Evolutionary conservation across 371 early-diverging fungal genomes (phyloP), one percentile per base, ranked within the genome.

Genomic region (Mortierella polycephala): DNA sequence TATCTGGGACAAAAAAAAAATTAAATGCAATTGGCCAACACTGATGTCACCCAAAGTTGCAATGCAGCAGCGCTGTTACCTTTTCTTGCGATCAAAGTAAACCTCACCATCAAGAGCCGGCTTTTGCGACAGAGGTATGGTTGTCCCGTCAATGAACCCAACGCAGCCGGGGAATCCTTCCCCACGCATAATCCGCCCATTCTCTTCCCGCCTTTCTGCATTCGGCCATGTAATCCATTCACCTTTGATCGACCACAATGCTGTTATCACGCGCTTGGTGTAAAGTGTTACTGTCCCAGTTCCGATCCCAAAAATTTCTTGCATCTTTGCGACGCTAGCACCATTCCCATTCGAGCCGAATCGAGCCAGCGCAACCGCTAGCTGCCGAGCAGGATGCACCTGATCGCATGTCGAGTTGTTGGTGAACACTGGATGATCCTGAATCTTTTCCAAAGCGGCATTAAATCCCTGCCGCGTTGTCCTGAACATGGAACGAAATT

Each of bases 401-500:
- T 70, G 71, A 2, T 8, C 1, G 45, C 56, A 55, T 13, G 7
- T 39, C 0, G 71, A 71, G 5, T 44, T 20, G 41, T 64, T 71
- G 20, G 46, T n/a, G 11, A 71, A 71, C 0, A 60, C 45, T 0
- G 60, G 57, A 41, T 71, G 54, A 8, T 39, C 30, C 7, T 51
- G 40, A 6, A 71, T 59, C 9, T 53, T 2, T 7, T 56, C 44
- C 56, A 71, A 18, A 50, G 60, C 41, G 39, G 55, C 55, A 0
- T 46, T 20, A 20, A 71, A 64, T 3, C 64, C 71, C 42, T 37
- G 23, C 16, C 60, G 53, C 20, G 64, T 50, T 2, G 64, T 70
- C 51, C 71, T 47, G 50, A 64, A 64, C 42, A 58, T 70, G 5
- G 71, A 13, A 4, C 55, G 44, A 16, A 64, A 70, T 50, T 64